Percentiles rank a stretch among this genome's conserved stretches.
These are phyloP conservation scores for Pisolithus tinctorius DNA, from an alignment of 768 basidiomycete genomes.

Conservation along the genomic window DNA sequence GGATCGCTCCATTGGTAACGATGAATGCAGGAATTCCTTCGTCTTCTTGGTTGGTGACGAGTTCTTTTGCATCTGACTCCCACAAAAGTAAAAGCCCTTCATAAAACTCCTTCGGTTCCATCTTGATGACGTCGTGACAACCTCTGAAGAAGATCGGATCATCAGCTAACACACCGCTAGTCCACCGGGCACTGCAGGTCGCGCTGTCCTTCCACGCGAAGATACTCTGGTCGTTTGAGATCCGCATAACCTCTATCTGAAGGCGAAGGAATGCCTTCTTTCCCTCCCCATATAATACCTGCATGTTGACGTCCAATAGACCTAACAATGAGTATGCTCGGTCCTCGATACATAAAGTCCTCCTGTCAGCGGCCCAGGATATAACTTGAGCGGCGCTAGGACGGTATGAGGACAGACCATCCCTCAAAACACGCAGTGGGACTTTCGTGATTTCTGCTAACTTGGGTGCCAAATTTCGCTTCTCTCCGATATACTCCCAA, in stretches of 20 bases:
- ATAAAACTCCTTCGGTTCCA: background rate
- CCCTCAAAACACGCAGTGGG: background rate
- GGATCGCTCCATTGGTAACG: background rate
- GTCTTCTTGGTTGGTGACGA: background rate
- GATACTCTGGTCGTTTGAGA: background rate
- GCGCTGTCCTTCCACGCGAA: constrained; percentile 1
- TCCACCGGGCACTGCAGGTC: background rate
- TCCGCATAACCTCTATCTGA: constrained; percentile 1
- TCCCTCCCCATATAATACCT: constrained; percentile 13
- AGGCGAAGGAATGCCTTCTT: background rate
- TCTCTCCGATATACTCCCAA: constrained; percentile 5
- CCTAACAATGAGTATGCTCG: constrained; percentile 12
- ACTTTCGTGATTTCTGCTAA: background rate
- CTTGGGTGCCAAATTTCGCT: background rate
- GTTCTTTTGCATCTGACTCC: background rate
- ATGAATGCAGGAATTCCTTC: background rate
- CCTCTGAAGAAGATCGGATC: background rate
- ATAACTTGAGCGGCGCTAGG: constrained; percentile 6
- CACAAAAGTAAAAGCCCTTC: background rate
- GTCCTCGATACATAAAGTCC: constrained; percentile 12
- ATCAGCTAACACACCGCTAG: background rate
- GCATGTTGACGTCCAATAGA: constrained; percentile 7
- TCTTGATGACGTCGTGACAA: background rate
- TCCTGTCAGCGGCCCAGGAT: constrained; percentile 14
- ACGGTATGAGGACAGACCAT: background rate